Evolutionary conservation across 1,139 yeast species (phyloP).

Genomic region (Sugiyamaella xylanicola): DNA sequence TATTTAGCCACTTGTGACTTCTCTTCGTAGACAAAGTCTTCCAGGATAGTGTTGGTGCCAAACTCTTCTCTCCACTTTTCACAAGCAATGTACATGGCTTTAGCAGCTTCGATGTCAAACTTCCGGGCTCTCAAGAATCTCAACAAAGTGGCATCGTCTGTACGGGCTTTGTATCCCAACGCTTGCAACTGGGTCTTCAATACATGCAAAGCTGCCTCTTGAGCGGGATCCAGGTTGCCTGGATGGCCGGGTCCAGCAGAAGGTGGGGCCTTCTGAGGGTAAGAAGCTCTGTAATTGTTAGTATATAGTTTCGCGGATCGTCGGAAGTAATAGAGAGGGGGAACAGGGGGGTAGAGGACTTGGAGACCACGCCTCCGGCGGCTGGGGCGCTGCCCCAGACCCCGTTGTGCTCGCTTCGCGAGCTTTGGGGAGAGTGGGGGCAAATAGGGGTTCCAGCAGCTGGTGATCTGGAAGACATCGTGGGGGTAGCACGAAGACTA

Average conservation of each 20-base stretch:
- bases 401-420: not conserved
- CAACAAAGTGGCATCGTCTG: constrained; percentile 86
- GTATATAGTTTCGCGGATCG: not conserved
- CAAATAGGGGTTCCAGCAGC: too few species aligned
- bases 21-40: constrained; percentile 87
- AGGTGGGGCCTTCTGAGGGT: constrained; percentile 69
- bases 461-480: too few species aligned
- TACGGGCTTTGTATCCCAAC: constrained; percentile 68
- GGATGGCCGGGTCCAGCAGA: constrained; percentile 76
- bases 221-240: constrained; percentile 73
- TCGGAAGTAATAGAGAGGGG: too few species aligned
- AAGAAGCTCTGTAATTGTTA: constrained; percentile 40
- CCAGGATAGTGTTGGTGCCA: constrained; percentile 82
- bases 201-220: constrained; percentile 59
- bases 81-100: constrained; percentile 80
- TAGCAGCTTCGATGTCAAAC: constrained; percentile 79
- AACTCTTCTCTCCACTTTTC: constrained; percentile 89
- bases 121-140: constrained; percentile 95
- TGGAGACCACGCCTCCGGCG: not conserved
- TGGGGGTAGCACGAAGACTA: not conserved
- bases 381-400: not conserved
- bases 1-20: constrained; percentile 84
- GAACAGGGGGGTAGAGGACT: too few species aligned
- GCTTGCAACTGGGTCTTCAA: constrained; percentile 60
- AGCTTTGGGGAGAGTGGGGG: not conserved